A percentile compares a stretch with the other conserved stretches of the same genome.
These are phyloP conservation scores for Fusarium chuoi DNA, from an alignment of 2,329 filamentous ascomycete genomes.

Conservation along the genomic window DNA sequence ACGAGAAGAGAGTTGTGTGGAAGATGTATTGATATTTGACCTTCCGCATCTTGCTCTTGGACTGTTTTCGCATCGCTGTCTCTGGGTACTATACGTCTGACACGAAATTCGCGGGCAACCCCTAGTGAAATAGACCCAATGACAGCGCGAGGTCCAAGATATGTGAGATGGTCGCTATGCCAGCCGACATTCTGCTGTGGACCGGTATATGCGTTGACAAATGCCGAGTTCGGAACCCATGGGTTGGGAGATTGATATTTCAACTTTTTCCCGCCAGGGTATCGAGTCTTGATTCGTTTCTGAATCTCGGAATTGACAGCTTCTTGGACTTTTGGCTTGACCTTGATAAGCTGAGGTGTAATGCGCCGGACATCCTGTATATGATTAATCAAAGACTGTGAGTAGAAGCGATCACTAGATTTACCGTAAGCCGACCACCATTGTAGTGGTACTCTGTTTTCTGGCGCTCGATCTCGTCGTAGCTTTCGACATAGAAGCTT, in stretches of 20 bases:
- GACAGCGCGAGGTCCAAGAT: conserved; percentile 86
- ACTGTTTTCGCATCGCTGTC: conserved; percentile 55
- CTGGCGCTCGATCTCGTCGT: conserved; percentile 75
- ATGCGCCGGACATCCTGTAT: conserved; percentile 77
- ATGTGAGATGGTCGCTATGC: conserved; percentile 92
- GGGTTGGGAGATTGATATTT: conserved; percentile 76
- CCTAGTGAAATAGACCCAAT: conserved; percentile 93
- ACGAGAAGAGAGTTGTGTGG: conserved; percentile 93
- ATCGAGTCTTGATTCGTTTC: conserved; percentile 73
- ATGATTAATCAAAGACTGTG: conserved; percentile 13
- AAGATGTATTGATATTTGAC: conserved; percentile 91
- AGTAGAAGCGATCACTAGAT: neutral
- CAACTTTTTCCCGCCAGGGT: conserved; percentile 78
- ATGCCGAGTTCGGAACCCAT: conserved; percentile 90
- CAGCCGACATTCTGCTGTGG: conserved; percentile 86
- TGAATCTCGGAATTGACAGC: conserved; percentile 83
- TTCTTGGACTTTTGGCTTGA: conserved; percentile 75
- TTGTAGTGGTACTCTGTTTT: conserved; percentile 89
- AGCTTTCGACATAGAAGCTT: conserved; percentile 82
- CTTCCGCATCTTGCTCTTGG: conserved; percentile 71
- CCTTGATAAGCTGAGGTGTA: conserved; percentile 77
- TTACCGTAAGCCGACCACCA: conserved; percentile 74
- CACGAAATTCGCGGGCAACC: conserved; percentile 91
- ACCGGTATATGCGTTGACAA: conserved; percentile 94
- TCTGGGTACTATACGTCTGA: conserved; percentile 77